Conservation (phyloP, 2,329 filamentous ascomycete genomes). For the Blastomyces gilchristii region DNA sequence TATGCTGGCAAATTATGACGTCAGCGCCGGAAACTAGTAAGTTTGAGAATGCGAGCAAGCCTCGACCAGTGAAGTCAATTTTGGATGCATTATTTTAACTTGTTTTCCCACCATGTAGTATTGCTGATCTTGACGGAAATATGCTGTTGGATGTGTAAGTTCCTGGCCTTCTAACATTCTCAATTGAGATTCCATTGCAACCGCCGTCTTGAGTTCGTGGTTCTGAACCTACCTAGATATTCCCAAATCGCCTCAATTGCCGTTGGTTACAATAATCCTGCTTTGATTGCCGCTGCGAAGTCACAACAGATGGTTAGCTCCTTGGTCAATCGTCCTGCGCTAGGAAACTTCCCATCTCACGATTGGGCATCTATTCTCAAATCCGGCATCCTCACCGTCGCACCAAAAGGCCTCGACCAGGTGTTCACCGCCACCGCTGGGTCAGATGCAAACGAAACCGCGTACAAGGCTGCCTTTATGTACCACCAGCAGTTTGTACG, state of each 20-base stretch:
- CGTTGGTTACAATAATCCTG: slow-evolving; percentile 83
- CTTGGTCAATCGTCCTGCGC: slow-evolving; percentile 77
- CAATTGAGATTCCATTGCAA: background rate
- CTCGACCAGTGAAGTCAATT: background rate
- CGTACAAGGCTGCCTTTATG: slow-evolving; percentile 95
- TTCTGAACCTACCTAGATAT: slow-evolving; percentile 46
- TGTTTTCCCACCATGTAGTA: slow-evolving; percentile 21
- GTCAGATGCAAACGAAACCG: slow-evolving; percentile 87
- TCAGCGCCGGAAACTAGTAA: slow-evolving; percentile 68
- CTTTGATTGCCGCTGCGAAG: slow-evolving; percentile 57
- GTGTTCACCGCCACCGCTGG: slow-evolving; percentile 86
- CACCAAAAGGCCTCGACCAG: slow-evolving; percentile 72
- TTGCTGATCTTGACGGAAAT: slow-evolving; percentile 43
- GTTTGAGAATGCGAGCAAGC: slow-evolving; percentile 12
- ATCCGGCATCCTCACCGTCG: slow-evolving; percentile 68
- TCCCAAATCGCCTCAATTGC: slow-evolving; percentile 91
- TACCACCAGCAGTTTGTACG: slow-evolving; percentile 73
- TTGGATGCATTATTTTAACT: background rate
- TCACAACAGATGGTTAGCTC: slow-evolving; percentile 69
- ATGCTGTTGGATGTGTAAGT: slow-evolving; percentile 42
- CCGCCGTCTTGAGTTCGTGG: slow-evolving; percentile 4
- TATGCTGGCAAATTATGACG: slow-evolving; percentile 66
- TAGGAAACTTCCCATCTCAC: slow-evolving; percentile 81
- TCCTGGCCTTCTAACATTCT: background rate
- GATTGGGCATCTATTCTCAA: slow-evolving; percentile 75